Conservation (phyloP, 371 early-diverging fungal genomes). For the Blyttiomyces sp. region DNA sequence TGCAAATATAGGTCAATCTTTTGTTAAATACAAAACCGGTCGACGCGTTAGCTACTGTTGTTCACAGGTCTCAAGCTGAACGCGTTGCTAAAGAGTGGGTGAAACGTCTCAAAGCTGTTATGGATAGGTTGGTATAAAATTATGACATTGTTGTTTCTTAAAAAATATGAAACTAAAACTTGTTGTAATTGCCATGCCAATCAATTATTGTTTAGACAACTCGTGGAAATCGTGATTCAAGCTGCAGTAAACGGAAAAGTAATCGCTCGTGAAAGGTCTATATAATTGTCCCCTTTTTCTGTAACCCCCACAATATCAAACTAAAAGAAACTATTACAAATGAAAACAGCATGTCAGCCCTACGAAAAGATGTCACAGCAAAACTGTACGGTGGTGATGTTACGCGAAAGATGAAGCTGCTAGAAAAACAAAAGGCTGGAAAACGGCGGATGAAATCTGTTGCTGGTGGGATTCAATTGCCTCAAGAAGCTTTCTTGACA, state of each 20-base stretch:
- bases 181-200: too few relatives aligned
- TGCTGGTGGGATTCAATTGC: conserved; percentile 45
- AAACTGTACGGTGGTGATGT: conserved; percentile 93
- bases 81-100: conserved; percentile 79
- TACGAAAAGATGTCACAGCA: conserved; percentile 92
- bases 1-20: conserved; percentile 62
- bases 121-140: conserved; percentile 54
- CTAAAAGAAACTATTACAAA: background rate
- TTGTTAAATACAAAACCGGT: conserved; percentile 87
- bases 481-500: conserved; percentile 45
- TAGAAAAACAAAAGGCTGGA: conserved; percentile 86
- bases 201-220: conserved; percentile 64
- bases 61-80: conserved; percentile 74
- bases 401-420: conserved; percentile 88
- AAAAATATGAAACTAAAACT: too few relatives aligned
- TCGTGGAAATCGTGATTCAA: conserved; percentile 93
- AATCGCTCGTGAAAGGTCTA: conserved; percentile 84
- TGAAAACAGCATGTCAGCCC: conserved; percentile 57
- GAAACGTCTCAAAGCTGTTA: conserved; percentile 72
- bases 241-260: conserved; percentile 77
- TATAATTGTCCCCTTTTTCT: background rate
- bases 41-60: conserved; percentile 87
- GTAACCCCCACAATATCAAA: background rate
- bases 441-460: conserved; percentile 73
- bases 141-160: too few relatives aligned